Percentiles rank a stretch among this genome's conserved stretches.
phyloP scores from a whole-genome alignment of 371 early-diverging fungal genomes.

The Coemansia sp. region DNA sequence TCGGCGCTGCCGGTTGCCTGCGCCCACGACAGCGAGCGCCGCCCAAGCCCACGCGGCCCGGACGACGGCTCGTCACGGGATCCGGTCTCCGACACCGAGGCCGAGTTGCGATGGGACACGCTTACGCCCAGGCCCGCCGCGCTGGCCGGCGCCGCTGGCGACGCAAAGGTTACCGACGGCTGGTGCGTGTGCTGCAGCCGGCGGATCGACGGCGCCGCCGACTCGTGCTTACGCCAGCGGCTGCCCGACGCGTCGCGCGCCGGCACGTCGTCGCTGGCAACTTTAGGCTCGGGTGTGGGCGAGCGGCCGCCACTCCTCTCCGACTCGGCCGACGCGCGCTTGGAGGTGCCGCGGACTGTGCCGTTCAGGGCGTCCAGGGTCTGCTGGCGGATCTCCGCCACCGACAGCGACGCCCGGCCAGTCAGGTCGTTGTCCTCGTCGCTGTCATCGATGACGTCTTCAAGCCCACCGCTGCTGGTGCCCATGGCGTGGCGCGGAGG shows the following conservation, averaged over 20 bases:
- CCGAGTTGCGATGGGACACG: constrained; percentile 7
- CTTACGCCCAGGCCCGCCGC: constrained; percentile 34
- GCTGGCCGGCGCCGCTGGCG: background rate
- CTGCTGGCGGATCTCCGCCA: constrained; percentile 44
- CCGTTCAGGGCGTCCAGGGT: constrained; percentile 45
- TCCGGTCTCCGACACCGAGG: background rate
- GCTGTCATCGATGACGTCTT: constrained; percentile 38
- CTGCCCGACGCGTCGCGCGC: background rate
- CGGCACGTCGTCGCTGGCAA: too few species aligned
- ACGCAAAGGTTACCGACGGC: background rate
- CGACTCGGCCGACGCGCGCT: background rate
- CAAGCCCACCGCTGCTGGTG: constrained; percentile 11
- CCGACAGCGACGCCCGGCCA: constrained; percentile 23
- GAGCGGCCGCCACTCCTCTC: background rate
- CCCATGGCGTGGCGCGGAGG: background rate
- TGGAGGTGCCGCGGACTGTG: constrained; percentile 8
- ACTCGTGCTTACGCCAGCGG: constrained; percentile 25
- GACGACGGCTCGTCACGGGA: background rate
- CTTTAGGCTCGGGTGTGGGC: background rate
- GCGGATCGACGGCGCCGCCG: constrained; percentile 14
- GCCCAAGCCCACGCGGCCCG: background rate
- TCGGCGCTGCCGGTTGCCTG: background rate
- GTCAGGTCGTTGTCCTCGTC: constrained; percentile 41
- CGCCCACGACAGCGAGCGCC: constrained; percentile 14
- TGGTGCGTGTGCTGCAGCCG: constrained; percentile 1